Base-by-base conservation (phyloP, 345 rosid genomes). In the Citrus maxima region DNA sequence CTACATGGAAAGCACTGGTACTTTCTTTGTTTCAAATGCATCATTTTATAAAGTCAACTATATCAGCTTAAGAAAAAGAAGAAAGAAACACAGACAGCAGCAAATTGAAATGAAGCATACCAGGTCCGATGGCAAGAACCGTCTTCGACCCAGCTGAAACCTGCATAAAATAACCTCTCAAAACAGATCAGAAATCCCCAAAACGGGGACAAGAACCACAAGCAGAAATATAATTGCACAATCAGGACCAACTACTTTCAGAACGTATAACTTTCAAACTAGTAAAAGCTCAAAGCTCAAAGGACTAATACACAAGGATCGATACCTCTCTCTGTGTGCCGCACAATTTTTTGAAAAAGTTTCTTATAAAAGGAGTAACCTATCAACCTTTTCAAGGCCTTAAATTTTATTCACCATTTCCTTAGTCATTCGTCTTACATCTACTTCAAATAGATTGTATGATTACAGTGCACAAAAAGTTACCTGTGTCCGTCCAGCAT, bases 401-500 rank as follows among this genome's bases (percentile, higher is more conserved):
- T 65, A 40, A 75, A 30, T 30, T 75, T 51, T 24, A 14, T 42
- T 25, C 59, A 49, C n/a, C 14, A 32, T 30, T n/a, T 49, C 27
- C 27, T 75, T 37, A 61, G 51, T 51, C 35, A 55, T 24, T 21
- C 56, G 40, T 4, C 63, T 22, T 46, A 8, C 38, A 34, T 74
- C 62, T 54, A 56, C n/a, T 70, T 54, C 22, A 73, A n/a, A 32
- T 19, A 38, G 49, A 71, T 59, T 21, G 35, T 5, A 37, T 9
- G 40, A 68, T 32, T 49, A 65, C 28, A 49, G 3, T 22, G 70
- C 49, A 30, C 30, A 54, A 72, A 79, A 24, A 34, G 16, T 42
- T 79, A 89, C 98, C 95, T 95, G 89, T 74, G 98, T 95, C 88
- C 91, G 80, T 81, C 97, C 98, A 64, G 97, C 98, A 90, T 95